A percentile compares a stretch with the other conserved stretches of the same genome.
Evolutionary conservation across 805 yeast species (phyloP).

Genomic region (Kuraishia molischiana): DNA sequence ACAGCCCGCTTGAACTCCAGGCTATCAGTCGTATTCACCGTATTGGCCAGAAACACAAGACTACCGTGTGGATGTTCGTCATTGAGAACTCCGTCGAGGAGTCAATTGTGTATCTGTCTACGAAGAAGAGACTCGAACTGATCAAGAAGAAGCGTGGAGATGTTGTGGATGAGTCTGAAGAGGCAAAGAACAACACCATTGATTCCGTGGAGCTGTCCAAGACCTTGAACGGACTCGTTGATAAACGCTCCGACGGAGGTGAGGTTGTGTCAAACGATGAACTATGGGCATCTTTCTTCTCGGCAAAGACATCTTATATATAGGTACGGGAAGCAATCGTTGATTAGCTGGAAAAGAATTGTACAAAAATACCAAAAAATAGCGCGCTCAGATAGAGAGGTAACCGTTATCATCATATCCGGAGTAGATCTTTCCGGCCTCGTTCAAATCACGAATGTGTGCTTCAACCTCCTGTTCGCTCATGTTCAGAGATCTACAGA

Average conservation of each 20-base stretch:
- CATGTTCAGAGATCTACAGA: conserved; percentile 46
- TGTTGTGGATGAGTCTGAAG: conserved; percentile 8
- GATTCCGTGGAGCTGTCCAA: conserved; percentile 49
- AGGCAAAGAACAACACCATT: conserved; percentile 27
- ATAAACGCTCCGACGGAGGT: conserved; percentile 37
- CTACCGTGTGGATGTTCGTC: conserved; percentile 89
- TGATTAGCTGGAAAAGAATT: conserved; percentile 16
- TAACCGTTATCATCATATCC: conserved; percentile 61
- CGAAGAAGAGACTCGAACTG: conserved; percentile 45
- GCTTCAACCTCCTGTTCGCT: conserved; percentile 37
- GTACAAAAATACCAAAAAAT: conserved; percentile 18
- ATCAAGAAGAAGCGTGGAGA: conserved; percentile 17
- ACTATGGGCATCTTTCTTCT: conserved; percentile 54
- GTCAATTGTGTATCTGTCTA: conserved; percentile 62
- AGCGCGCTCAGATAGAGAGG: conserved; percentile 37
- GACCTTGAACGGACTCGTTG: conserved; percentile 38
- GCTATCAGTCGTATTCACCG: conserved; percentile 89
- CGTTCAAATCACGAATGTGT: conserved; percentile 45
- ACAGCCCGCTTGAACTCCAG: conserved; percentile 79
- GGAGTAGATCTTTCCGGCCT: conserved; percentile 58
- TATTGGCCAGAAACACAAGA: conserved; percentile 75
- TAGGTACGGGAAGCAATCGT: conserved; percentile 17
- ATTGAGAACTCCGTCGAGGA: conserved; percentile 84
- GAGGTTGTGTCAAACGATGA: conserved; percentile 51
- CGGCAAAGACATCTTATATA: conserved; percentile 9